Base-by-base conservation (phyloP, 306 rosid species). In the Fragaria vesca region DNA sequence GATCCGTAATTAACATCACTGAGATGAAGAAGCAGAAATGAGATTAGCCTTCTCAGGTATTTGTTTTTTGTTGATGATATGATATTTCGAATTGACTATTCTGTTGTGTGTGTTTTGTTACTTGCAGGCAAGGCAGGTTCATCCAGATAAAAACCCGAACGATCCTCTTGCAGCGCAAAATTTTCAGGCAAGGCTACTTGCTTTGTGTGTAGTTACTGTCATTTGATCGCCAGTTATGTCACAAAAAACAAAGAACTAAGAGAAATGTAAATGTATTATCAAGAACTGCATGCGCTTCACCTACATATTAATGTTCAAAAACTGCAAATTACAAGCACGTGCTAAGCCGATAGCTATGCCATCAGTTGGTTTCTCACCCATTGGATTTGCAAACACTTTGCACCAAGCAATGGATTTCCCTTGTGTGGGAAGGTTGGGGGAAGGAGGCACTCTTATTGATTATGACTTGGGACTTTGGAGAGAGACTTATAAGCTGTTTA, bases 141-240 rank as follows among this genome's bases (percentile, higher is more conserved):
- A 95, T 87, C 99, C 99, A 9, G 99, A 95, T 82, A 95, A 95
- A 87, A 95, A 95, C 88, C 99, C 96, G 32, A 93, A 93, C 76
- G 93, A 95, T 78, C 99, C 99, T 58, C 93, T 83, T 38, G 99
- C 99, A 21, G 99, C 99, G 9, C 94, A 95, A 66, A 93, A 95
- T 73, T 95, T 95, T 85, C 99, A 95, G 98, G 98, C 76, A 74
- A 87, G 86, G 74, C 36, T 8, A 3, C 32, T 82, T 45, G 43
- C 5, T 13, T 52, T 36, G 13, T 74, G 11, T 42, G 62, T 55
- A 42, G 11, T 12, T 43, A 15, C 45, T 28, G 26, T 13, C n/a
- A 18, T 51, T 73, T 24, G 38, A 47, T 46, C 34, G 12, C 48
- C 18, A 12, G 1, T 62, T 30, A 60, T 57, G 78, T 11, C 21